Conservation (phyloP, 2,329 filamentous ascomycete genomes). For the Diplodia sapinea region DNA sequence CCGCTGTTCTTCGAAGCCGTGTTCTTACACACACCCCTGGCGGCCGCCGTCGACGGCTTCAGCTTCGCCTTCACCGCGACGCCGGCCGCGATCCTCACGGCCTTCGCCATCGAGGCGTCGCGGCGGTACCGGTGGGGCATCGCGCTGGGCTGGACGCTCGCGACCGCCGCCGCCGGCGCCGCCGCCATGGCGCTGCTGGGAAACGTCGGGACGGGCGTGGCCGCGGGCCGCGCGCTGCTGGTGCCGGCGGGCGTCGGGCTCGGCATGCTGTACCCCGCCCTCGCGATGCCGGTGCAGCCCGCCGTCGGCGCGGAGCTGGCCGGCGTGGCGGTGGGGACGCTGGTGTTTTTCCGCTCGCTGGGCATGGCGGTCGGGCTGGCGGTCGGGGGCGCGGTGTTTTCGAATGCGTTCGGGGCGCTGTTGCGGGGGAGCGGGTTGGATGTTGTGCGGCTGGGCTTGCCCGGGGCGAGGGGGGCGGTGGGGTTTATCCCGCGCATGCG, state of each 20-base stretch:
- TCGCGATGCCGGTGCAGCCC: conserved; percentile 48
- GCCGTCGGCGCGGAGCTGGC: conserved; percentile 38
- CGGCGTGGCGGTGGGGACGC: conserved; percentile 37
- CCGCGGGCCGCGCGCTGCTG: conserved; percentile 39
- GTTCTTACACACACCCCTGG: conserved; percentile 40
- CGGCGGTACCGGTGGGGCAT: conserved; percentile 36
- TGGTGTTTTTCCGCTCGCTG: conserved; percentile 40
- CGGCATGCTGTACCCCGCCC: conserved; percentile 40
- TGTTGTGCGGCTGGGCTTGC: no score
- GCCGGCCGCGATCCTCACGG: conserved; percentile 38
- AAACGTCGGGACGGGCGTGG: conserved; percentile 27
- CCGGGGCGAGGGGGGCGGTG: no score
- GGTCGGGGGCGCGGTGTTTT: conserved; percentile 52
- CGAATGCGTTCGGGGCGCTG: conserved; percentile 35
- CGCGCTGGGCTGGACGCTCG: no score
- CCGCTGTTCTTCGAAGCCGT: conserved; percentile 57
- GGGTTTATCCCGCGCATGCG: no score
- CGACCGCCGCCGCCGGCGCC: no score
- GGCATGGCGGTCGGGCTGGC: conserved; percentile 53
- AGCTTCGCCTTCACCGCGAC: conserved; percentile 39
- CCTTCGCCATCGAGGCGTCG: conserved; percentile 42
- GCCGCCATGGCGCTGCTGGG: conserved; percentile 36
- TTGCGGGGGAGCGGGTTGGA: neutral
- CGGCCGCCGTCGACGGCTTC: conserved; percentile 46
- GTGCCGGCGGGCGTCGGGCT: conserved; percentile 39